A percentile compares a stretch with the other conserved stretches of the same genome.
Conservation (phyloP, 2,329 filamentous ascomycete genomes). For the Didymella pinodella region DNA sequence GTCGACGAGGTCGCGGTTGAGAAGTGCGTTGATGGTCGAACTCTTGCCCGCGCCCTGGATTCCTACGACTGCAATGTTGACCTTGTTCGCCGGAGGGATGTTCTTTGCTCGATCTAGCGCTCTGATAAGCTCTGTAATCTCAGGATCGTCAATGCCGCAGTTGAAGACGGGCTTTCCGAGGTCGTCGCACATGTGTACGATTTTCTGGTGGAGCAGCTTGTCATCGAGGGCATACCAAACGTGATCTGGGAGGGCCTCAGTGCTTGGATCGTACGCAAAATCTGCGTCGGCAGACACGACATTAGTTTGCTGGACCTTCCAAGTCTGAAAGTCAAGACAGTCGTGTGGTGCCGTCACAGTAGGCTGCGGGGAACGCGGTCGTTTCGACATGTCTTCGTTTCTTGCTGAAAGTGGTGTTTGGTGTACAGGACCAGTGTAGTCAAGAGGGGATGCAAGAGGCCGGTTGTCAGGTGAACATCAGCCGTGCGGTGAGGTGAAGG, state of each 20-base stretch:
- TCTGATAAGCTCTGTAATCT: slow-evolving; percentile 2
- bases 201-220: background rate
- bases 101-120: slow-evolving; percentile 1
- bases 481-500: background rate
- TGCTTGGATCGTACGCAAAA: background rate
- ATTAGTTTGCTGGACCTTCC: background rate
- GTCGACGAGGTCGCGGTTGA: slow-evolving; percentile 20
- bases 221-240: slow-evolving; percentile 13
- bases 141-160: background rate
- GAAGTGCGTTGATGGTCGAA: slow-evolving; percentile 20
- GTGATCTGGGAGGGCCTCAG: background rate
- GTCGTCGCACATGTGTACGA: slow-evolving; percentile 11
- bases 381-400: slow-evolving; percentile 4
- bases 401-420: too few relatives aligned
- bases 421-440: too few relatives aligned
- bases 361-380: background rate
- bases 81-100: slow-evolving; percentile 3
- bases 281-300: too few relatives aligned
- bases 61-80: slow-evolving; percentile 22
- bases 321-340: background rate
- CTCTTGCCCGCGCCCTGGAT: slow-evolving; percentile 27
- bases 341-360: background rate
- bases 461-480: background rate
- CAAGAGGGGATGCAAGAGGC: background rate
- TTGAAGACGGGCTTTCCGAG: background rate